Evolutionary conservation across 352 stramenopile species (phyloP), one percentile per base, ranked within the genome.

Genomic region (Globisporangium paddicum): DNA sequence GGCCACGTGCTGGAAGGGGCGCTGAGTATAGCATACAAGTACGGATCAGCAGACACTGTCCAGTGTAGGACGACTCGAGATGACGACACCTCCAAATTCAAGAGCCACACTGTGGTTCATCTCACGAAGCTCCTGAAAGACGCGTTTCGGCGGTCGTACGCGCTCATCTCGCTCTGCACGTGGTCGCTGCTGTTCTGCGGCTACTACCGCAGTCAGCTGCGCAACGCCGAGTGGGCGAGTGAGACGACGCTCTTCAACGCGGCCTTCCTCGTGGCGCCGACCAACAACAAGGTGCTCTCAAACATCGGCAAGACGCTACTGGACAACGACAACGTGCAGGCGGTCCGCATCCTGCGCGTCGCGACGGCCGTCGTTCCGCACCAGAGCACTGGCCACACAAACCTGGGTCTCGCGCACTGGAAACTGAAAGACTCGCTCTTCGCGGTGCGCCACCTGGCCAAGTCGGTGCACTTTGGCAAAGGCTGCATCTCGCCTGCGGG

Each of bases 281-380:
- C 72, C 5, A 95, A 91, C 48, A 69, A 86, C 60, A 95, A 95
- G 66, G 82, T 87, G 34, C 70, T 93, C 2, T 85, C 71, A 16
- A 93, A 95, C 53, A 58, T 82, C 37, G 79, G 68, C 23, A 91
- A 95, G 61, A 77, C 73, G 14, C 28, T 86, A 5, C 72, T 94
- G 5, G 69, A 73, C 34, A n/a, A 42, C 16, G 65, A 90, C 49
- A 68, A 75, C 1, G 34, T 50, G 3, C 65, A 56, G 10, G 75
- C 81, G 9, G 58, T 87, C 11, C 30, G 66, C 10, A 68, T 83
- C 10, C 40, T 83, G 19, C 69, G 73, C 1, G 47, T 77, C 1
- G 58, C 75, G 2, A 57, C 78, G 0, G 71, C 63, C 16, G 51
- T 87, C 40, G 32, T 83, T 25, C 72, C 77, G 0, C 58, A 68